Evolutionary conservation across 1,284 basidiomycete genomes (phyloP), one percentile per base, ranked within the genome.

Genomic region (Moesziomyces sp.): DNA sequence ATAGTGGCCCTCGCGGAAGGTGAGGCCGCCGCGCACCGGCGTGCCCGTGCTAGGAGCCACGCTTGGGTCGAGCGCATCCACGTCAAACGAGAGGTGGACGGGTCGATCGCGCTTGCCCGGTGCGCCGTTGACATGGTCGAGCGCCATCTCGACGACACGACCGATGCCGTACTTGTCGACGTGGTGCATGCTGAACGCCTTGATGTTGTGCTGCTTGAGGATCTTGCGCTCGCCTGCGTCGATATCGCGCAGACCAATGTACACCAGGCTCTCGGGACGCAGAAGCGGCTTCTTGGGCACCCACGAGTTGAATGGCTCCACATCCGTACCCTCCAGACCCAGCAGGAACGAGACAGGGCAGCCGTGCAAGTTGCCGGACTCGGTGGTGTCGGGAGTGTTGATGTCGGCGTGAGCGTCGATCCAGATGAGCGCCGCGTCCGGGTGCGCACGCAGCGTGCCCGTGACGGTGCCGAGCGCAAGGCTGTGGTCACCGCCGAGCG

Each of bases 111-210:
- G 93, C 58, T 76, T 79, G 53, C 70, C 70, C 5, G 71, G 54
- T 43, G 66, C 66, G 13, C 67, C 70, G 86, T 97, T 97, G 79
- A 99, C 91, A 84, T 93, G 89, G 83, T 97, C 92, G 69, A 99
- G 87, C 35, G 95, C 97, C 92, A 95, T 92, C 83, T 98, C 93
- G 60, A 98, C 91, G 59, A 98, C 81, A 50, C 76, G 77, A 35
- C 83, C 96, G 74, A 99, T 99, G 50, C 97, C 97, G 82, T 93
- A 92, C 86, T 90, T 93, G 86, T 99, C 97, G 56, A 99, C 91
- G 74, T 99, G 93, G 86, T 98, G 94, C 97, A 99, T 99, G 70
- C 91, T 92, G 87, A 93, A 99, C 11, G 91, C 92, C 85, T 93
- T 94, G 88, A 99, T 97, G 57, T 67, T 90, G 85, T 93, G 88